phyloP scores from a whole-genome alignment of 2,329 filamentous ascomycete genomes.

The Camillea tinctor region DNA sequence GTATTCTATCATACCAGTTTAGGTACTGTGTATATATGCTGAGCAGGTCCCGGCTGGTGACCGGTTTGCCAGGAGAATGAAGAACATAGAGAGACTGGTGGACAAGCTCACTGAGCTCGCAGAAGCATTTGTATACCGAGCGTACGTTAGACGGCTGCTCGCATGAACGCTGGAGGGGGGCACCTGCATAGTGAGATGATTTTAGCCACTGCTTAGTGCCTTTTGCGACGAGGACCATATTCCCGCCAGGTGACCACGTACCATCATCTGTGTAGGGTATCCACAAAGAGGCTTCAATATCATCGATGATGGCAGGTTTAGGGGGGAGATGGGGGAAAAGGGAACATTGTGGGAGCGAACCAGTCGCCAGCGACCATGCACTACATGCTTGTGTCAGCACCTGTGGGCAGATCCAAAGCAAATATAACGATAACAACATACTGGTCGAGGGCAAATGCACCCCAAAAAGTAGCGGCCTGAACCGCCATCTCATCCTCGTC shows the following conservation, averaged over 20 bases:
- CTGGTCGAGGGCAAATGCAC: slow-evolving; percentile 63
- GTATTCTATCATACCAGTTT: slow-evolving; percentile 69
- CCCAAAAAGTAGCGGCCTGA: slow-evolving; percentile 60
- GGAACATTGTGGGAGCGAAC: slow-evolving; percentile 60
- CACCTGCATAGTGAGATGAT: slow-evolving; percentile 37
- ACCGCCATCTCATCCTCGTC: slow-evolving; percentile 59
- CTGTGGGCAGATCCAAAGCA: neutral
- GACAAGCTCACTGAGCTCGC: slow-evolving; percentile 70
- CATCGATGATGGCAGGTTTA: slow-evolving; percentile 59
- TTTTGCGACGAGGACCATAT: neutral
- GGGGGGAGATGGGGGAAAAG: slow-evolving; percentile 55
- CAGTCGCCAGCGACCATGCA: slow-evolving; percentile 65
- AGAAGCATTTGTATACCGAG: slow-evolving; percentile 67
- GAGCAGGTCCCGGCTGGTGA: slow-evolving; percentile 63
- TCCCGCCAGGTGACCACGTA: slow-evolving; percentile 34
- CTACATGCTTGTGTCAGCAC: slow-evolving; percentile 35
- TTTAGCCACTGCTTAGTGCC: slow-evolving; percentile 6
- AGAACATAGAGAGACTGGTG: slow-evolving; percentile 70
- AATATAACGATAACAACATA: slow-evolving; percentile 44
- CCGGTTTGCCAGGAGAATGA: slow-evolving; percentile 65
- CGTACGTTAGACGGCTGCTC: slow-evolving; percentile 67
- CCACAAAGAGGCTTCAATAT: slow-evolving; percentile 60
- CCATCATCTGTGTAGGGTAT: slow-evolving; percentile 59
- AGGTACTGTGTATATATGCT: slow-evolving; percentile 67
- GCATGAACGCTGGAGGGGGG: slow-evolving; percentile 53